Evolutionary conservation across 192 early-diverging fungal genomes (phyloP).

Genomic region (Dissophora globulifera): DNA sequence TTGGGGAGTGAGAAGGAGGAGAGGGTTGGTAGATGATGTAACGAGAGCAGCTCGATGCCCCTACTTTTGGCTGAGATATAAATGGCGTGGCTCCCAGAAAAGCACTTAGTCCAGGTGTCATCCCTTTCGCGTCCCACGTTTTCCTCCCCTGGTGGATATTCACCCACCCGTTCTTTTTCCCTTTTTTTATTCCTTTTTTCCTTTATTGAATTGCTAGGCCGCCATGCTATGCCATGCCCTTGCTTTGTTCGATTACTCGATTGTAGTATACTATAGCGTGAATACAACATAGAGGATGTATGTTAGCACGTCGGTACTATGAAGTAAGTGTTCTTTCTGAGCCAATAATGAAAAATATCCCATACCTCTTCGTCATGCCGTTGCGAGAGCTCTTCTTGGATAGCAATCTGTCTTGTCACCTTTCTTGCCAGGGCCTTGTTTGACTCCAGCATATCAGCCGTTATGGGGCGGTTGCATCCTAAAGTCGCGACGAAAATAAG

Average conservation of each 20-base stretch:
- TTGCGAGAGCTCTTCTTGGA: constrained; percentile 33
- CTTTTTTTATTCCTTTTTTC: background rate
- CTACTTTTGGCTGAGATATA: too few relatives aligned
- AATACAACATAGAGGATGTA: too few relatives aligned
- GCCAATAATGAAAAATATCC: too few relatives aligned
- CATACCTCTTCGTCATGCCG: constrained; percentile 32
- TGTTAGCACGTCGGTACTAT: too few relatives aligned
- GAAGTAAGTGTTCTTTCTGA: too few relatives aligned
- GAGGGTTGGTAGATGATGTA: background rate
- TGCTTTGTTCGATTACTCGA: constrained; percentile 11
- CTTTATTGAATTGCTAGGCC: too few relatives aligned
- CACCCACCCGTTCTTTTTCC: background rate
- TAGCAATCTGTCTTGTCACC: constrained; percentile 49
- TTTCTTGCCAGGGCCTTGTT: constrained; percentile 63
- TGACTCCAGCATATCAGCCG: constrained; percentile 37
- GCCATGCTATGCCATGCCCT: too few relatives aligned
- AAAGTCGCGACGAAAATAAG: too few relatives aligned
- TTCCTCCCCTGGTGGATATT: background rate
- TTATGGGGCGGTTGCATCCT: constrained; percentile 56
- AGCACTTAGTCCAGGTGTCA: too few relatives aligned
- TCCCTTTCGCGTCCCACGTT: too few relatives aligned
- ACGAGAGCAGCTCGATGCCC: too few relatives aligned
- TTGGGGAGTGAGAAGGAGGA: background rate
- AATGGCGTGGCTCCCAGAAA: too few relatives aligned
- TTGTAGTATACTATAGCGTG: constrained; percentile 27